phyloP scores from a whole-genome alignment of 306 rosid species.

The Castanea mollissima region DNA sequence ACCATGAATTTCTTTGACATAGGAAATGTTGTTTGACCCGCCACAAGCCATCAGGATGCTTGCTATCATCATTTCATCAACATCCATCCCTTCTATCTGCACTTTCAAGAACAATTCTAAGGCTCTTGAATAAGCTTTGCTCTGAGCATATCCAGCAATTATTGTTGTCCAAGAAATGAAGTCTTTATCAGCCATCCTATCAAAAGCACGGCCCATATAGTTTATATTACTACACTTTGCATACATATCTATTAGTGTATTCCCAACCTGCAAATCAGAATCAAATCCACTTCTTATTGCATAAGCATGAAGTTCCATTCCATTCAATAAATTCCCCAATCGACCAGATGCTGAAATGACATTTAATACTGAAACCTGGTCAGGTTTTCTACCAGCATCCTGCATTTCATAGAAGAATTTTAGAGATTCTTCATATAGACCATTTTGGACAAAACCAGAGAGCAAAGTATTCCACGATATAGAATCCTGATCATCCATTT shows the following conservation, averaged over 20 bases:
- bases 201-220: conserved; percentile 53
- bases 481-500: conserved; percentile 47
- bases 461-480: conserved; percentile 70
- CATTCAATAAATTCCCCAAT: conserved; percentile 44
- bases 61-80: conserved; percentile 66
- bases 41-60: conserved; percentile 57
- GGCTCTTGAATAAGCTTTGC: conserved; percentile 37
- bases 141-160: conserved; percentile 69
- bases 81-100: conserved; percentile 36
- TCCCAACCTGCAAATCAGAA: conserved; percentile 55
- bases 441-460: conserved; percentile 66
- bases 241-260: conserved; percentile 71
- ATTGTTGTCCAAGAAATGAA: conserved; percentile 71
- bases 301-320: conserved; percentile 70
- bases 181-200: conserved; percentile 45
- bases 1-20: conserved; percentile 56
- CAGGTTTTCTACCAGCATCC: conserved; percentile 43
- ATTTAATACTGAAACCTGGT: conserved; percentile 57
- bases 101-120: conserved; percentile 45
- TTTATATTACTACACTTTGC: conserved; percentile 50
- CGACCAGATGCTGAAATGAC: conserved; percentile 57
- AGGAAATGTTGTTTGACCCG: conserved; percentile 39
- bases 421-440: conserved; percentile 44
- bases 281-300: conserved; percentile 53
- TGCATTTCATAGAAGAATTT: conserved; percentile 46